These are phyloP conservation scores for Fusarium fujikuroi DNA, from an alignment of 2,329 filamentous ascomycete species.

Conservation along the genomic window DNA sequence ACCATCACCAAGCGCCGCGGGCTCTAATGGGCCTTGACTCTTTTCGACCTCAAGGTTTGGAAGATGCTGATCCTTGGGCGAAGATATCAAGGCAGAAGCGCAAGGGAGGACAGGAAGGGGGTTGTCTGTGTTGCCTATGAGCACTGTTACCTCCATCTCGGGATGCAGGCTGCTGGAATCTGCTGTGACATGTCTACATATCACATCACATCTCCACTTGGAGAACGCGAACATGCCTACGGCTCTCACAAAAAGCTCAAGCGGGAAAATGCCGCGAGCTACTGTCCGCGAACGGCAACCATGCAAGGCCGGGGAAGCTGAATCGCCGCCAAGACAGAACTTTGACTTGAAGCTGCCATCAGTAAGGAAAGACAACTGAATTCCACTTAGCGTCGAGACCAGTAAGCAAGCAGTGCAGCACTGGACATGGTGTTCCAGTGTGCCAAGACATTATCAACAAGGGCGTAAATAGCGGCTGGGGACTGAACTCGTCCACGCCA, in stretches of 20 bases:
- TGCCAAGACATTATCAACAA: constrained; percentile 10
- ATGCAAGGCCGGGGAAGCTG: constrained; percentile 4
- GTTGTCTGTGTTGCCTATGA: constrained; percentile 9
- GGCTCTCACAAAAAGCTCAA: constrained; percentile 29
- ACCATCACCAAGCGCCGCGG: constrained; percentile 30
- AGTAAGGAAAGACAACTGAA: constrained; percentile 12
- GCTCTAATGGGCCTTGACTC: constrained; percentile 30
- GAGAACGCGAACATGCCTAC: constrained; percentile 1
- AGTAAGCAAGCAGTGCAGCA: not conserved
- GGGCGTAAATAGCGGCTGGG: constrained; percentile 4
- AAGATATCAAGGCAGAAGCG: constrained; percentile 18
- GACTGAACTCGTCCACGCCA: not conserved
- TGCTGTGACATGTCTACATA: constrained; percentile 19
- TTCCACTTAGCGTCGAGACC: constrained; percentile 25
- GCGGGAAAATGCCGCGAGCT: constrained; percentile 32
- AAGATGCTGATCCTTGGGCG: constrained; percentile 28
- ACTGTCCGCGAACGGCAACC: constrained; percentile 11
- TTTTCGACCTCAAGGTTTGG: constrained; percentile 35
- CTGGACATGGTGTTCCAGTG: not conserved
- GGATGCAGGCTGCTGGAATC: constrained; percentile 12
- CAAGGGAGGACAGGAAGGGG: constrained; percentile 30
- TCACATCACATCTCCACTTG: constrained; percentile 15
- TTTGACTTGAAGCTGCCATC: constrained; percentile 3
- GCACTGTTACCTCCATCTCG: constrained; percentile 25
- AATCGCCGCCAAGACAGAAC: constrained; percentile 12